phyloP scores from a whole-genome alignment of 306 rosid species.

The Lotus japonicus region DNA sequence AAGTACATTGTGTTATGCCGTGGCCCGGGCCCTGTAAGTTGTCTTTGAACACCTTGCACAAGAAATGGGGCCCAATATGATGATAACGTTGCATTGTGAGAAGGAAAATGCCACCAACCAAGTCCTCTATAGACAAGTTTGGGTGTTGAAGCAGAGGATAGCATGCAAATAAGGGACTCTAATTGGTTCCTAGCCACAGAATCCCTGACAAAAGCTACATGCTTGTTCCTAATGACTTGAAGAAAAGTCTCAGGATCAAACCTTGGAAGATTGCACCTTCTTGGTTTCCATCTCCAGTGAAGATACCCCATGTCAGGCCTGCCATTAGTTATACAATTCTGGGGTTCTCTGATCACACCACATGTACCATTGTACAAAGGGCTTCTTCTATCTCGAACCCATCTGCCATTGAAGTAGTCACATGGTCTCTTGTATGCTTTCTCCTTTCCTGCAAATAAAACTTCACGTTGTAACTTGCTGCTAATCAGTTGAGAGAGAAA shows the following conservation, averaged over 20 bases:
- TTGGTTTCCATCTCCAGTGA: slow-evolving; percentile 69
- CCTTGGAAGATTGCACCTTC: slow-evolving; percentile 45
- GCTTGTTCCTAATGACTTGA: background rate
- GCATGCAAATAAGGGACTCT: too few species aligned
- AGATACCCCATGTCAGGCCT: slow-evolving; percentile 45
- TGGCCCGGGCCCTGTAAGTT: slow-evolving; percentile 13
- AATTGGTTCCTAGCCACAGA: too few species aligned
- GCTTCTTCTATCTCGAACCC: slow-evolving; percentile 39
- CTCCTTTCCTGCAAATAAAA: slow-evolving; percentile 23
- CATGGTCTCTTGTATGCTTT: slow-evolving; percentile 32
- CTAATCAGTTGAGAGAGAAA: too few species aligned
- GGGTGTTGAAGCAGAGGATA: too few species aligned
- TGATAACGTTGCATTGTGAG: slow-evolving; percentile 46
- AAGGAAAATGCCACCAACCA: slow-evolving; percentile 50
- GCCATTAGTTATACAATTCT: slow-evolving; percentile 62
- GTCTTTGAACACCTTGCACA: slow-evolving; percentile 56
- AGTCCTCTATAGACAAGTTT: too few species aligned
- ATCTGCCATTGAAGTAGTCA: slow-evolving; percentile 55
- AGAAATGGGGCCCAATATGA: slow-evolving; percentile 75
- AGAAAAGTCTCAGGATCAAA: slow-evolving; percentile 58
- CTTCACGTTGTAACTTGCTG: too few species aligned
- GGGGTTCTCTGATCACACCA: slow-evolving; percentile 40
- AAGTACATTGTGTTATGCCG: slow-evolving; percentile 42
- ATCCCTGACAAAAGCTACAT: too few species aligned
- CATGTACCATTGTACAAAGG: slow-evolving; percentile 58